Evolutionary conservation across 768 basidiomycete species (phyloP).

Genomic region (Hirschioporus abietinus): DNA sequence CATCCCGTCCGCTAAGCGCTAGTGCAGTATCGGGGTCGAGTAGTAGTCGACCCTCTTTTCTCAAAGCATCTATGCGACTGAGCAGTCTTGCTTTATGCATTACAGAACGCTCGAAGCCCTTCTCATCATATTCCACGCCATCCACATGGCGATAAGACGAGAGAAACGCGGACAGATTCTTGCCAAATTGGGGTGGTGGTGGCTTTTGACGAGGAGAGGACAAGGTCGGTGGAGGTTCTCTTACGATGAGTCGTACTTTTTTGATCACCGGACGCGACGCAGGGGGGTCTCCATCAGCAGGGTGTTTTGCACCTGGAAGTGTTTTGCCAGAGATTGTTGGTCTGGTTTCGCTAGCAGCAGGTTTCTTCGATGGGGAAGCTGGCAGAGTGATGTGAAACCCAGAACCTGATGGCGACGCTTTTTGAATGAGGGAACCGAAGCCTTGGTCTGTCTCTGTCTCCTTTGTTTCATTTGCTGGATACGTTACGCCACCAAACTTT

Average conservation of each 20-base stretch:
- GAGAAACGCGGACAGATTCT: constrained; percentile 53
- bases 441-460: not conserved
- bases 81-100: constrained; percentile 38
- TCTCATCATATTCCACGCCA: constrained; percentile 41
- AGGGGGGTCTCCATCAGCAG: constrained; percentile 8
- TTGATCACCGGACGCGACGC: constrained; percentile 38
- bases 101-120: constrained; percentile 32
- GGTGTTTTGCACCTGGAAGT: not conserved
- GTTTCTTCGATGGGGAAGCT: not conserved
- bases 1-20: not conserved
- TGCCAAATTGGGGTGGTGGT: constrained; percentile 40
- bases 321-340: not conserved
- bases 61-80: constrained; percentile 39
- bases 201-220: constrained; percentile 70
- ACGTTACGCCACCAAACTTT: not conserved
- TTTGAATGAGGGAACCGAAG: not conserved
- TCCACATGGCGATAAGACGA: constrained; percentile 55
- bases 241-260: constrained; percentile 64
- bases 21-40: constrained; percentile 28
- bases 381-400: not conserved
- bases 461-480: not conserved
- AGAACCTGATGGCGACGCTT: not conserved
- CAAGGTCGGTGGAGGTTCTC: constrained; percentile 51
- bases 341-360: not conserved
- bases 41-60: constrained; percentile 41